Conservation (phyloP, 2,329 filamentous ascomycete species). For the Aspergillus chevalieri region DNA sequence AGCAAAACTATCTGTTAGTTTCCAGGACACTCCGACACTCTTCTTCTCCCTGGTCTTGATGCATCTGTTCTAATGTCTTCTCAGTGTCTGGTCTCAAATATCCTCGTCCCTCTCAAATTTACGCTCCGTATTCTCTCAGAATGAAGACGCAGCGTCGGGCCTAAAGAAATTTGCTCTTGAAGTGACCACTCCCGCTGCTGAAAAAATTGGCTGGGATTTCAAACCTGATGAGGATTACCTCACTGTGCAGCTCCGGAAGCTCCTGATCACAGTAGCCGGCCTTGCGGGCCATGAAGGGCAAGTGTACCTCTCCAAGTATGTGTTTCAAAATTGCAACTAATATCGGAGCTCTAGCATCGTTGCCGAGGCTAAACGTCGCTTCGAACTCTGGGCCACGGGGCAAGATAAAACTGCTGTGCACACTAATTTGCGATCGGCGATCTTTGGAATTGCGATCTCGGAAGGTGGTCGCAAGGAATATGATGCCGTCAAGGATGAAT, state of each 20-base stretch:
- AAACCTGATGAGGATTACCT: slow-evolving; percentile 73
- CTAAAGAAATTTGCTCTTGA: slow-evolving; percentile 73
- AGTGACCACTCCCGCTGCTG: slow-evolving; percentile 67
- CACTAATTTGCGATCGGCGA: slow-evolving; percentile 70
- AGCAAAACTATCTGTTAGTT: slow-evolving; percentile 68
- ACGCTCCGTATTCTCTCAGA: slow-evolving; percentile 77
- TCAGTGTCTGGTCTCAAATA: slow-evolving; percentile 75
- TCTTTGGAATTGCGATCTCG: slow-evolving; percentile 74
- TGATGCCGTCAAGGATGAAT: slow-evolving; percentile 76
- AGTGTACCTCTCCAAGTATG: slow-evolving; percentile 25
- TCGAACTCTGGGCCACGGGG: slow-evolving; percentile 68
- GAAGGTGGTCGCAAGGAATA: slow-evolving; percentile 65
- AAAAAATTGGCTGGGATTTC: slow-evolving; percentile 81
- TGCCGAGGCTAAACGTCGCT: slow-evolving; percentile 69
- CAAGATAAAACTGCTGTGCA: slow-evolving; percentile 64
- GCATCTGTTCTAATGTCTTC: background rate
- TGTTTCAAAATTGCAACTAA: slow-evolving; percentile 1
- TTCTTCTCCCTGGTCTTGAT: background rate
- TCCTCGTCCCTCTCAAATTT: slow-evolving; percentile 69
- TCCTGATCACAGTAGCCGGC: slow-evolving; percentile 70
- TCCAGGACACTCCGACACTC: background rate
- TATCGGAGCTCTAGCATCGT: slow-evolving; percentile 48
- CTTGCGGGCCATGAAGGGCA: slow-evolving; percentile 69
- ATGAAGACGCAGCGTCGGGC: slow-evolving; percentile 63
- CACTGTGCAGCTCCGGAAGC: slow-evolving; percentile 71